Evolutionary conservation across 345 rosid species (phyloP).

Genomic region (Melastoma malabathricum): DNA sequence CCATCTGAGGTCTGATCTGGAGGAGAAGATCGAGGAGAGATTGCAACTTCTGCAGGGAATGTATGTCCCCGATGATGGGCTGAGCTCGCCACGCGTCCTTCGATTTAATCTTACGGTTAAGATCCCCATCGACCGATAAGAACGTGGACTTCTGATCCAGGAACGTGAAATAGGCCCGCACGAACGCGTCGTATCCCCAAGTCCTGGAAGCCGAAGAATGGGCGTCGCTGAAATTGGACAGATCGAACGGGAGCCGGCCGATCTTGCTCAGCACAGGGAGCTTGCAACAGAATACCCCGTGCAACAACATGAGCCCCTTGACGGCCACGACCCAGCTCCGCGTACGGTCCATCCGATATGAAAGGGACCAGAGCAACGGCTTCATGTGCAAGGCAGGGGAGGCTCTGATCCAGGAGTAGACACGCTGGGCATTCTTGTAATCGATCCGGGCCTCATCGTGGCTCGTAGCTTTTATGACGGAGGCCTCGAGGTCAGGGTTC

Average conservation of each 20-base stretch:
- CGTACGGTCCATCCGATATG: constrained; percentile 43
- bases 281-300: constrained; percentile 60
- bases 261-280: constrained; percentile 28
- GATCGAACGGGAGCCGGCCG: constrained; percentile 58
- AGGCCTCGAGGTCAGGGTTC: constrained; percentile 45
- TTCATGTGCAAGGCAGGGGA: constrained; percentile 40
- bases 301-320: constrained; percentile 65
- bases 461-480: constrained; percentile 67
- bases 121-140: constrained; percentile 10
- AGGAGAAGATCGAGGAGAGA: constrained; percentile 42
- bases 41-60: constrained; percentile 37
- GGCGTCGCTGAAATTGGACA: constrained; percentile 40
- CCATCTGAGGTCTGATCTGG: constrained; percentile 40
- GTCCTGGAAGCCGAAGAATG: constrained; percentile 15
- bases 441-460: constrained; percentile 49
- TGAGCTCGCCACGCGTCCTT: constrained; percentile 6
- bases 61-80: constrained; percentile 25
- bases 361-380: constrained; percentile 35
- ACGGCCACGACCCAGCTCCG: constrained; percentile 67
- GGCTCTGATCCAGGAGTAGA: constrained; percentile 50
- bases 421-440: constrained; percentile 48
- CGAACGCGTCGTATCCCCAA: constrained; percentile 43
- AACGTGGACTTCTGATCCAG: constrained; percentile 42
- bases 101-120: constrained; percentile 1
- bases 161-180: constrained; percentile 55